phyloP scores from a whole-genome alignment of 164 flowering plant genomes.

The Tetrastigma voinierianum region DNA sequence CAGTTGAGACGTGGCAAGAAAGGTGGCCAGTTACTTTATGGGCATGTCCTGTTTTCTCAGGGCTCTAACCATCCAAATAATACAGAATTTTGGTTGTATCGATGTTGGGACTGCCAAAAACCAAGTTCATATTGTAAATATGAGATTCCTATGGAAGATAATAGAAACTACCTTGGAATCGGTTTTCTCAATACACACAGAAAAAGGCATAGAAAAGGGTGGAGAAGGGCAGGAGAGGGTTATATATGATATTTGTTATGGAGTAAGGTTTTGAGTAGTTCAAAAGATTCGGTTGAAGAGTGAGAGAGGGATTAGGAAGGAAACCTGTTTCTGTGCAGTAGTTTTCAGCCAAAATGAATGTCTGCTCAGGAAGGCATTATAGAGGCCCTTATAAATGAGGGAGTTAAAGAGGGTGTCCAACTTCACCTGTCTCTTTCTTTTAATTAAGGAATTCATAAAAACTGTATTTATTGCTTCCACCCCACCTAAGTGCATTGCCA shows the following conservation, averaged over 20 bases:
- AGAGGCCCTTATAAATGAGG: constrained; percentile 9
- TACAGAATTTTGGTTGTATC: not conserved
- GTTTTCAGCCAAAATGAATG: constrained; percentile 29
- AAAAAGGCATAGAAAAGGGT: not conserved
- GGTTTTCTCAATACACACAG: constrained; percentile 7
- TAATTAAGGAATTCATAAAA: constrained; percentile 9
- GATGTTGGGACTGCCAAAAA: constrained; percentile 9
- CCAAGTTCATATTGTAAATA: constrained; percentile 17
- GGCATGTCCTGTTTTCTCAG: too few species aligned
- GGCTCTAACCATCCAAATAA: too few species aligned
- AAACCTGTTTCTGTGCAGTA: not conserved
- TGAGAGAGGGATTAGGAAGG: not conserved
- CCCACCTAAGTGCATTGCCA: constrained; percentile 7
- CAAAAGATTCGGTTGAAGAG: constrained; percentile 16
- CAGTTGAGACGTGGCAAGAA: too few species aligned
- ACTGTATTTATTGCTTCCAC: constrained; percentile 23
- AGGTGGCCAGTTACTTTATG: too few species aligned
- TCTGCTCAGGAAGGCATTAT: constrained; percentile 21
- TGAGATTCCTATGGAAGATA: constrained; percentile 13
- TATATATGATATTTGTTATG: not conserved
- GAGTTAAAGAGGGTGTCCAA: constrained; percentile 21
- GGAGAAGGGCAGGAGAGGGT: constrained; percentile 4
- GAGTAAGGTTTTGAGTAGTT: constrained; percentile 7
- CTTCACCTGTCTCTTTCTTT: constrained; percentile 25
- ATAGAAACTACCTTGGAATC: constrained; percentile 31